phyloP scores from a whole-genome alignment of 108 stramenopile genomes.

The Nitzschia sp. region DNA sequence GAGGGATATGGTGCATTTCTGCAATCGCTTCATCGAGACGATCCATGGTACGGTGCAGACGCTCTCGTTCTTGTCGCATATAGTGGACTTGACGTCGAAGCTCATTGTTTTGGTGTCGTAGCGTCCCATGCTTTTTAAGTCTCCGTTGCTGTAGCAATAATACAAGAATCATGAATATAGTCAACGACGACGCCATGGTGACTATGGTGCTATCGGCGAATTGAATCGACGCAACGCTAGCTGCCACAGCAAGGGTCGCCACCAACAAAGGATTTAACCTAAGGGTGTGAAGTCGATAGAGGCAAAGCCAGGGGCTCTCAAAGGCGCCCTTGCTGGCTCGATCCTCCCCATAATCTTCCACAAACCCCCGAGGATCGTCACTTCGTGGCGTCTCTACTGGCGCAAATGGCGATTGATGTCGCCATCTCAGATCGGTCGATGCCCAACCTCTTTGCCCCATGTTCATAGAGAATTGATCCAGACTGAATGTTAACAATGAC shows the following conservation, averaged over 20 bases:
- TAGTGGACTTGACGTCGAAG: slow-evolving; percentile 15
- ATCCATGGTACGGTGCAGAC: slow-evolving; percentile 26
- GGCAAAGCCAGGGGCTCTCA: slow-evolving; percentile 3
- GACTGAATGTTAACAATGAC: no score
- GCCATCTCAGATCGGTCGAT: slow-evolving; percentile 1
- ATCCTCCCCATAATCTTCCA: slow-evolving; percentile 26
- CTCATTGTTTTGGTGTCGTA: slow-evolving; percentile 23
- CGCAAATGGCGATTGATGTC: background rate
- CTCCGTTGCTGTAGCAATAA: slow-evolving; percentile 19
- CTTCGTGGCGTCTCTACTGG: slow-evolving; percentile 2
- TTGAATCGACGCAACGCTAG: slow-evolving; percentile 16
- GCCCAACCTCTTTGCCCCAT: slow-evolving; percentile 1
- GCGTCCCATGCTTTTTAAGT: background rate
- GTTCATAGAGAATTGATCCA: background rate
- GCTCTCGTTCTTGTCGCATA: slow-evolving; percentile 24
- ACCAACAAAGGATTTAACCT: slow-evolving; percentile 1
- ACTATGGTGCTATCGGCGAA: slow-evolving; percentile 11
- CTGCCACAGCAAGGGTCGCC: background rate
- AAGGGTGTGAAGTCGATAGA: background rate
- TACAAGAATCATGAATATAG: slow-evolving; percentile 1
- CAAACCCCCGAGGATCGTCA: slow-evolving; percentile 11
- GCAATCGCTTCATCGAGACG: slow-evolving; percentile 25
- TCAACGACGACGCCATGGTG: slow-evolving; percentile 11
- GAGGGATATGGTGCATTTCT: slow-evolving; percentile 18
- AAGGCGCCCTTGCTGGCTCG: background rate